Conservation (phyloP, 176 grass and related monocot genomes). For the Elaeis guineensis region DNA sequence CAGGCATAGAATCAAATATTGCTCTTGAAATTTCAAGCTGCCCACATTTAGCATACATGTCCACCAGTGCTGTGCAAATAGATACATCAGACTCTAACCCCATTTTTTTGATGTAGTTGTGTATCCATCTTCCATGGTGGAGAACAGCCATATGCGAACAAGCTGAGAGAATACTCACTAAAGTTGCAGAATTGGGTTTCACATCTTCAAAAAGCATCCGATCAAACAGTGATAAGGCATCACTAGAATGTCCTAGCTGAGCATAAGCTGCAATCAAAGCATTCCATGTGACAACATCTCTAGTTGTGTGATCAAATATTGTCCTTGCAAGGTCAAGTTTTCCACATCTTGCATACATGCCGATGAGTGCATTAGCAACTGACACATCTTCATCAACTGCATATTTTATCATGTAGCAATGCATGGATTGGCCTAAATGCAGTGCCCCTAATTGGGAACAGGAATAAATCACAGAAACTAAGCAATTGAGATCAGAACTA, state of each 20-base stretch:
- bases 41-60: conserved; percentile 78
- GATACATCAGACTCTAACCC: conserved; percentile 35
- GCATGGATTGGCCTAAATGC: conserved; percentile 39
- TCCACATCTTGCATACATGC: conserved; percentile 58
- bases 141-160: conserved; percentile 43
- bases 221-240: conserved; percentile 45
- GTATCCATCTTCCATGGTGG: conserved; percentile 41
- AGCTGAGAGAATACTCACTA: conserved; percentile 39
- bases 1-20: conserved; percentile 51
- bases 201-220: conserved; percentile 43
- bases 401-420: conserved; percentile 43
- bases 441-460: conserved; percentile 36
- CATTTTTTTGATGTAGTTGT: conserved; percentile 46
- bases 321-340: conserved; percentile 36
- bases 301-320: conserved; percentile 32
- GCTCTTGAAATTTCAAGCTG: conserved; percentile 41
- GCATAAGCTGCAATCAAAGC: conserved; percentile 47
- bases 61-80: conserved; percentile 45
- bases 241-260: conserved; percentile 35
- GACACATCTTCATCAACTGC: conserved; percentile 30
- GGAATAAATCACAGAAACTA: conserved; percentile 47
- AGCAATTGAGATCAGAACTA: conserved; percentile 30
- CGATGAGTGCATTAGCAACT: conserved; percentile 52
- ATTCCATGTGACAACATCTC: conserved; percentile 61
- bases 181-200: conserved; percentile 44